phyloP scores from a whole-genome alignment of 192 early-diverging fungal species.

The Coemansia sp. region DNA sequence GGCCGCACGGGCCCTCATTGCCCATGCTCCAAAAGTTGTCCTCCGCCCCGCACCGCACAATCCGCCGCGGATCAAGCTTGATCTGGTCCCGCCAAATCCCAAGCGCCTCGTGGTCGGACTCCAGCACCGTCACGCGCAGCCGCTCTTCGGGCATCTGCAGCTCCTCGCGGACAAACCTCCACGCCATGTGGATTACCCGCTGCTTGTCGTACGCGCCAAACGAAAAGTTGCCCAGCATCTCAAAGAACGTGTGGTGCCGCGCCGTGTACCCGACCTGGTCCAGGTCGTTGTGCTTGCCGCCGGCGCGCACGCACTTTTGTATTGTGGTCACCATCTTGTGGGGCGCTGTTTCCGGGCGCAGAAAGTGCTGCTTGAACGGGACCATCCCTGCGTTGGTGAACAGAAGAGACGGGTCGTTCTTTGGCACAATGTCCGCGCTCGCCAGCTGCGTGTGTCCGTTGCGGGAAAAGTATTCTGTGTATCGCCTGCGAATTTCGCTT shows the following conservation, averaged over 20 bases:
- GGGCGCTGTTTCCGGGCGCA: slow-evolving; percentile 80
- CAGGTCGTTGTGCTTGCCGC: slow-evolving; percentile 98
- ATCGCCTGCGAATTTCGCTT: slow-evolving; percentile 76
- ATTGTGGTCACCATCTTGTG: slow-evolving; percentile 85
- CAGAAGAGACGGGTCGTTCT: slow-evolving; percentile 90
- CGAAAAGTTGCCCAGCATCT: slow-evolving; percentile 99
- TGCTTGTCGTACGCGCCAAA: slow-evolving; percentile 98
- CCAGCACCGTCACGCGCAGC: slow-evolving; percentile 94
- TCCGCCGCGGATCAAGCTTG: slow-evolving; percentile 73
- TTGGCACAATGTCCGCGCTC: slow-evolving; percentile 87
- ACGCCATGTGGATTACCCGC: slow-evolving; percentile 85
- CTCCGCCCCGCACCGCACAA: slow-evolving; percentile 79
- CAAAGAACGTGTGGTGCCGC: slow-evolving; percentile 99
- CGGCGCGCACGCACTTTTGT: slow-evolving; percentile 98
- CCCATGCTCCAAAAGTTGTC: slow-evolving; percentile 99
- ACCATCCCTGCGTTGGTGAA: slow-evolving; percentile 98
- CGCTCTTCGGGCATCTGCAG: slow-evolving; percentile 74
- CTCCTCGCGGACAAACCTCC: slow-evolving; percentile 86
- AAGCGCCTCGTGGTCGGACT: slow-evolving; percentile 72
- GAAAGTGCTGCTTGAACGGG: slow-evolving; percentile 95
- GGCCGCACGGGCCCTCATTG: slow-evolving; percentile 94
- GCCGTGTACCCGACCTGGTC: slow-evolving; percentile 96
- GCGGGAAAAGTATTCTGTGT: slow-evolving; percentile 79
- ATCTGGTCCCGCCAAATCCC: slow-evolving; percentile 81
- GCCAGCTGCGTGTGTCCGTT: slow-evolving; percentile 67